Evolutionary conservation across 305 asterid genomes (phyloP), one percentile per base, ranked within the genome.

Genomic region (Fraxinus baroniana): DNA sequence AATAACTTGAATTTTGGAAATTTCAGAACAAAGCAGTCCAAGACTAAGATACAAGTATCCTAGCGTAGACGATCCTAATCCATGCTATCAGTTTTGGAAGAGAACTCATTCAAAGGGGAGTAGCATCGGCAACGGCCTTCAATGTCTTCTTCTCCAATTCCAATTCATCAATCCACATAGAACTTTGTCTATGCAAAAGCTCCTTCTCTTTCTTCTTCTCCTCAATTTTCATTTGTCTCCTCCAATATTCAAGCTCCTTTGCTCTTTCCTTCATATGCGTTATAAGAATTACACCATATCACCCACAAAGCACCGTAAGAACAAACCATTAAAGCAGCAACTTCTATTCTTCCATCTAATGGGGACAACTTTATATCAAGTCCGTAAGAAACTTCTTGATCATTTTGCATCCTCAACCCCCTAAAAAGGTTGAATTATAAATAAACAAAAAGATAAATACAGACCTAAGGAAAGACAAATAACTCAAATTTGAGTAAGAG

Each of bases 221-320:
- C 80, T 82, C 77, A 55, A 90, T n/a, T 64, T 85, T 82, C 80
- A 81, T 85, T 73, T 86, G 93, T 79, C 97, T 91, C 89, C 81
- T 92, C 98, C 98, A 93, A 39, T 89, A 92, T 80, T 95, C 97
- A 39, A 91, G 95, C 91, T 93, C 92, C 80, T 90, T 91, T 73
- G 87, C 93, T 86, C 95, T 87, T 81, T 95, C 98, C 89, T 93
- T 93, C 85, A 86, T 84, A 97, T 92, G 92, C 87, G 18, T 39
- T 80, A 75, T n/a, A 7, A 15, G 3, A 66, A 84, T 71, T 39
- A 10, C 28, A 77, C 55, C 13, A 71, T 37, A 13, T 79, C 24
- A 72, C n/a, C 35, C 32, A 75, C 55, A 17, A 20, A 24, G 33
- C 37, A 15, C 22, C 1, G 41, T 77, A 4, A 22, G 33, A 64